Conservation (phyloP, 768 basidiomycete species). For the Astraeus odoratus region DNA sequence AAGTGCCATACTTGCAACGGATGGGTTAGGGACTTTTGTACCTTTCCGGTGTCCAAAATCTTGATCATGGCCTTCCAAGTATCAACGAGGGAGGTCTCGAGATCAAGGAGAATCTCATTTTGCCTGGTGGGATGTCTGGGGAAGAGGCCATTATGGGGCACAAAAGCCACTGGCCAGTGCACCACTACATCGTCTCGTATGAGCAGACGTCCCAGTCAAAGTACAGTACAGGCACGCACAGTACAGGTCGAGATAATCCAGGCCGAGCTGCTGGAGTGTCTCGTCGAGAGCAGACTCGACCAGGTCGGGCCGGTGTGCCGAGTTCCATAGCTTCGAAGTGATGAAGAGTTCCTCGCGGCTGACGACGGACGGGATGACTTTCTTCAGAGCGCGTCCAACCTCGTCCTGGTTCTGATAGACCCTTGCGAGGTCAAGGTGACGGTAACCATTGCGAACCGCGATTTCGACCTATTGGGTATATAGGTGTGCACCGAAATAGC, state of each 20-base stretch:
- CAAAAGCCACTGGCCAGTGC: slow-evolving; percentile 76
- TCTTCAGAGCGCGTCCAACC: slow-evolving; percentile 67
- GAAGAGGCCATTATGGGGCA: slow-evolving; percentile 45
- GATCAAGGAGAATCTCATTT: slow-evolving; percentile 50
- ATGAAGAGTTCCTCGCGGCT: slow-evolving; percentile 77
- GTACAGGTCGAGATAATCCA: slow-evolving; percentile 78
- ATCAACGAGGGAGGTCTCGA: slow-evolving; percentile 54
- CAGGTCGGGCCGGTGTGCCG: slow-evolving; percentile 53
- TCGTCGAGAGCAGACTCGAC: slow-evolving; percentile 73
- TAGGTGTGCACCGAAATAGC: too few relatives aligned
- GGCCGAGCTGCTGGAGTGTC: slow-evolving; percentile 64
- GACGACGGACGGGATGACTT: slow-evolving; percentile 70
- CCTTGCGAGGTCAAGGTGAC: slow-evolving; percentile 81
- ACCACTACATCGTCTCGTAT: slow-evolving; percentile 59
- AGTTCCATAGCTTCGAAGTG: slow-evolving; percentile 82
- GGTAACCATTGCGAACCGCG: slow-evolving; percentile 70
- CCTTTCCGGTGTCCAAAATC: slow-evolving; percentile 64
- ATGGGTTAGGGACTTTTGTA: slow-evolving; percentile 14
- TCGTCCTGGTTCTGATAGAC: slow-evolving; percentile 77
- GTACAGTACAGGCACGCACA: slow-evolving; percentile 31
- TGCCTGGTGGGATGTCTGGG: slow-evolving; percentile 43
- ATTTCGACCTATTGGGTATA: slow-evolving; percentile 50
- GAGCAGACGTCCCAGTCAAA: neutral
- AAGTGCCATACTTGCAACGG: neutral
- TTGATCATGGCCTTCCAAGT: slow-evolving; percentile 80